Evolutionary conservation across 805 yeast genomes (phyloP).

Genomic region (Hanseniaspora vineae): DNA sequence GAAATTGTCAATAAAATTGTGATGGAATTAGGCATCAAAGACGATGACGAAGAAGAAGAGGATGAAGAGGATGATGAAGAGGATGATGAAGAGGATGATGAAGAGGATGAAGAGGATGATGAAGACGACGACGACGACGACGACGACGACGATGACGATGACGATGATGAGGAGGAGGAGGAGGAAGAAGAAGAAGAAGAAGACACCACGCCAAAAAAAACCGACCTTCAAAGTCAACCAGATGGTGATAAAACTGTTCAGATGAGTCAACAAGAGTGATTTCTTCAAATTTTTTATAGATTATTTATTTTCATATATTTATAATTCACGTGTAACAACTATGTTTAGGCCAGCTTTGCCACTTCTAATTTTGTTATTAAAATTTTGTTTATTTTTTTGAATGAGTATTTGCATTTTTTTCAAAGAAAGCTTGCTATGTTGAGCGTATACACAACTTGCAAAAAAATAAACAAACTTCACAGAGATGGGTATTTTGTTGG

Average conservation of each 20-base stretch:
- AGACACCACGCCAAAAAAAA: constrained; percentile 13
- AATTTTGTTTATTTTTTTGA: too few relatives aligned
- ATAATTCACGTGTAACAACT: too few relatives aligned
- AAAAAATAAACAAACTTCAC: too few relatives aligned
- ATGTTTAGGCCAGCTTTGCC: too few relatives aligned
- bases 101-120: constrained; percentile 19
- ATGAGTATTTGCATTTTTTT: too few relatives aligned
- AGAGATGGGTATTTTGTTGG: too few relatives aligned
- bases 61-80: constrained; percentile 33
- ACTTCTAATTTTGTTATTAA: too few relatives aligned
- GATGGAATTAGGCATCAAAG: constrained; percentile 52
- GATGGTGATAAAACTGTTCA: background rate
- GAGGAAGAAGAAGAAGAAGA: constrained; percentile 6
- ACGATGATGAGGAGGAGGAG: constrained; percentile 8
- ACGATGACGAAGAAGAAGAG: constrained; percentile 39
- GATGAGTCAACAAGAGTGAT: too few relatives aligned
- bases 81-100: constrained; percentile 28
- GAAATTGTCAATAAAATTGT: constrained; percentile 83
- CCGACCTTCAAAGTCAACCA: background rate
- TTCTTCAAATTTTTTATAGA: too few relatives aligned
- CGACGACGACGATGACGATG: constrained; percentile 4
- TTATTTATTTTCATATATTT: too few relatives aligned
- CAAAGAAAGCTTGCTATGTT: too few relatives aligned
- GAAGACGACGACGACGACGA: constrained; percentile 2
- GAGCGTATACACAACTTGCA: too few relatives aligned